Base-by-base conservation (phyloP, 148 eudicot species). In the Chenopodium suecicum region DNA sequence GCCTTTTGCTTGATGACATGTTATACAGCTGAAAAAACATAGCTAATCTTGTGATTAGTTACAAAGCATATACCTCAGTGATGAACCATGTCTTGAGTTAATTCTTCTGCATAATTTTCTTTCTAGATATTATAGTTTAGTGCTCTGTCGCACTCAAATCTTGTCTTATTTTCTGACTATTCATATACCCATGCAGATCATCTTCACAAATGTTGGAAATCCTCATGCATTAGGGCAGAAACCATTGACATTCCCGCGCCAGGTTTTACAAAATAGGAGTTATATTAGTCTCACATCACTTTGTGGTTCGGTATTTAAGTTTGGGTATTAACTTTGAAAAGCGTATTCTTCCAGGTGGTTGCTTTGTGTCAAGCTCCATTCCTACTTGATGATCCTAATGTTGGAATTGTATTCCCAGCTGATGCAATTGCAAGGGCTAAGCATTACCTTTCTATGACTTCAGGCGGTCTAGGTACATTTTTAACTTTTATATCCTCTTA, bases 281-380 rank as follows among this genome's bases (percentile, higher is more conserved):
- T 66, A 71, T 66, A 9, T 47, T 73, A n/a, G 11, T 66, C 34
- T 77, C 58, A 47, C 32, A 27, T 27, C 32, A 31, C 32, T 44
- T 78, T 60, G 76, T 52, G 62, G 32, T 79, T 72, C 41, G 73
- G 52, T 70, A 22, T 41, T 41, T 16, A 41, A 50, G 66, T 56
- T 48, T 66, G 75, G 58, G 32, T 48, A 67, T 70, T 70, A 65
- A 85, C 32, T 73, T 47, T 16, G 65, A 52, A 63, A 73, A 81
- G 71, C 80, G 50, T 46, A 47, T 70, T 75, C 56, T 85, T 85
- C 74, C 91, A 96, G 99, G 99, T 96, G 83, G 77, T 96, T 82
- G 99, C 99, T 78, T 89, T 96, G 78, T 96, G 99, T 87, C 99
- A 96, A 91, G 98, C 99, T 85, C 99, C 99, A 69, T 96, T 94